These are phyloP conservation scores for Rubus parviflorus DNA, from an alignment of 306 rosid species.

Conservation along the genomic window DNA sequence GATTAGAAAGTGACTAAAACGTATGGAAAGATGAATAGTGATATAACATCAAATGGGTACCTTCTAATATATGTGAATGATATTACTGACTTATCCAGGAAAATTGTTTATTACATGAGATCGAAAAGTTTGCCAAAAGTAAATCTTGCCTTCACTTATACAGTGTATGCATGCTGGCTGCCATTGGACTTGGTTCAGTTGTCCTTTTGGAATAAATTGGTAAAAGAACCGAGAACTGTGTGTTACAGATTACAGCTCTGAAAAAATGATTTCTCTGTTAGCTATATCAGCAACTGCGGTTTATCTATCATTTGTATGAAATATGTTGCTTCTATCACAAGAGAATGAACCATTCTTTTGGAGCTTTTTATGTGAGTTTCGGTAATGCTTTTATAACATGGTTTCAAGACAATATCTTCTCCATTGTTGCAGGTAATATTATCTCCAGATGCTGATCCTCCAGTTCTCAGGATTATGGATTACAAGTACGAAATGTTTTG, in stretches of 20 bases:
- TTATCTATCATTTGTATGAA: neutral
- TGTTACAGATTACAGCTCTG: neutral
- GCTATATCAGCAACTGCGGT: neutral
- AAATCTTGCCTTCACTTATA: neutral
- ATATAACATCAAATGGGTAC: too few species aligned
- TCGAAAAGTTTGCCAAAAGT: neutral
- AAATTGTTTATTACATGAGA: neutral
- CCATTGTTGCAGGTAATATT: conserved; percentile 65
- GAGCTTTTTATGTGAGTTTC: conserved; percentile 4
- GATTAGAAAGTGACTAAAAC: neutral
- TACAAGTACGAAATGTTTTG: conserved; percentile 53
- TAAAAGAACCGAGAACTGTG: neutral
- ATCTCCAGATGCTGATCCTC: conserved; percentile 96
- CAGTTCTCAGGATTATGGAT: conserved; percentile 91
- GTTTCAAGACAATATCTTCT: conserved; percentile 8
- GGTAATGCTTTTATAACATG: neutral
- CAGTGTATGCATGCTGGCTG: neutral
- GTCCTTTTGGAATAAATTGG: neutral
- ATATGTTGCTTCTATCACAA: neutral
- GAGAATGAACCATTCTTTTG: neutral
- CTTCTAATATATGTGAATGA: too few species aligned
- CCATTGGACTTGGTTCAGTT: neutral
- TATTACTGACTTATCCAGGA: too few species aligned
- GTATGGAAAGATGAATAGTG: neutral
- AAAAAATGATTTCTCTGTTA: neutral